Base-by-base conservation (phyloP, 2,329 filamentous ascomycete genomes). In the Dothidotthia symphoricarpi region DNA sequence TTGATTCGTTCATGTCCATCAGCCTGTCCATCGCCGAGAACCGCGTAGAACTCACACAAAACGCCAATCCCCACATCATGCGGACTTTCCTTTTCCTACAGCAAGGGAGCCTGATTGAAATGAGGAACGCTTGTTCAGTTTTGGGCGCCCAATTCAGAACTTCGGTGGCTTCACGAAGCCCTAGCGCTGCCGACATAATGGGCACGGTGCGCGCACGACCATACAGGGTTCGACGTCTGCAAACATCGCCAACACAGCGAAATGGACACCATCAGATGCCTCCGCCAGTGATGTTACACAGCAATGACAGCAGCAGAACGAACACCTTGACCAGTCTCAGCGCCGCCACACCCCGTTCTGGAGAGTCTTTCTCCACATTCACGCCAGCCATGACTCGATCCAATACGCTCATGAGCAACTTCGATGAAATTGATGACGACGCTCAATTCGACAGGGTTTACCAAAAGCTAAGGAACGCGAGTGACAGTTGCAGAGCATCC, bases 361-460 rank as follows among this genome's bases (percentile, higher is more conserved):
- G 84, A 28, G 88, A 95, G 55, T 88, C 86, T 0, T 94, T 93
- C 61, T 76, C 74, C 2, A 81, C 83, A 0, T 71, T 74, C 3
- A 72, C 73, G 39, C 69, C 63, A 47, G 66, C 54, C 57, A 58
- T 71, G 39, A 69, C 66, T 13, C 66, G 70, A 17, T 72, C 66
- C 16, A 70, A 68, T 35, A 72, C 67, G 31, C 69, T 80, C 29
- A 75, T 71, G 8, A 85, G 88, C 34, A 79, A 83, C 33, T 76
- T 79, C 31, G 76, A 80, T 24, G 63, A 67, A 39, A 78, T 77
- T 2, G 85, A 88, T 48, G 88, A 95, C 47, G 88, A 95, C 53
- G 77, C 79, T 12, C 77, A 83, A 17, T 95, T 95, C 51, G 90
- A 95, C 47, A 80, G 75, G 45, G 88, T 96, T 15, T 95, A 87